Evolutionary conservation across 495 filamentous ascomycete species (phyloP).

Genomic region (Penicillium maclennaniae): DNA sequence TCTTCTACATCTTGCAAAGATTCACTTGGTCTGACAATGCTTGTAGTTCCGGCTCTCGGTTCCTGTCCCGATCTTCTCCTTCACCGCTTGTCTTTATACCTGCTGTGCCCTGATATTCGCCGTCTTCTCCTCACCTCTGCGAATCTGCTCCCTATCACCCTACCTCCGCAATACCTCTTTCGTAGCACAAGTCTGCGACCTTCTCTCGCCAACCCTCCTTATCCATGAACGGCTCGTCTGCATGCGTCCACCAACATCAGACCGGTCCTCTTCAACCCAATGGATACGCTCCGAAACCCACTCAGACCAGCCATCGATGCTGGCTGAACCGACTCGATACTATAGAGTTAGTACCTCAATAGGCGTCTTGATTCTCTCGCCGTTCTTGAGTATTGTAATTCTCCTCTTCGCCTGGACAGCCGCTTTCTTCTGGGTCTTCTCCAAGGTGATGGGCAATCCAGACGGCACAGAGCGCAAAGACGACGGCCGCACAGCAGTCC

Average conservation of each 20-base stretch:
- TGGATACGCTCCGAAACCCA: constrained; percentile 31
- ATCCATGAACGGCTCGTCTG: constrained; percentile 41
- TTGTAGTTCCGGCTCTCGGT: constrained; percentile 47
- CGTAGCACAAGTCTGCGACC: constrained; percentile 33
- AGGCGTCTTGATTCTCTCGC: constrained; percentile 49
- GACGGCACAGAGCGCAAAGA: constrained; percentile 59
- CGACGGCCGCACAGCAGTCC: constrained; percentile 57
- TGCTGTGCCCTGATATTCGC: constrained; percentile 40
- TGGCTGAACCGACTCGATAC: constrained; percentile 17
- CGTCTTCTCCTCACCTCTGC: constrained; percentile 40
- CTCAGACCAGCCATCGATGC: constrained; percentile 14
- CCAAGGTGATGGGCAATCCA: constrained; percentile 58
- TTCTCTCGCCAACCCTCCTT: constrained; percentile 41
- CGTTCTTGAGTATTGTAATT: constrained; percentile 50
- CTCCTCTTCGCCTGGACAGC: constrained; percentile 57
- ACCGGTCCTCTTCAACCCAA: constrained; percentile 33
- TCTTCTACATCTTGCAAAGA: background rate
- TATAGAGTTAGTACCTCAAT: constrained; percentile 42
- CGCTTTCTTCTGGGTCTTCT: constrained; percentile 61
- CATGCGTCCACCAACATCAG: constrained; percentile 24
- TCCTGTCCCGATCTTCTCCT: constrained; percentile 44
- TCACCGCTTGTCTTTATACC: constrained; percentile 41
- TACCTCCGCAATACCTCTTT: constrained; percentile 39
- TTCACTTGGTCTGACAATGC: background rate
- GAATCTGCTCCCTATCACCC: constrained; percentile 36